A percentile compares a stretch with the other conserved stretches of the same genome.
phyloP scores from a whole-genome alignment of 805 yeast genomes.

The Wickerhamomyces canadensis region DNA sequence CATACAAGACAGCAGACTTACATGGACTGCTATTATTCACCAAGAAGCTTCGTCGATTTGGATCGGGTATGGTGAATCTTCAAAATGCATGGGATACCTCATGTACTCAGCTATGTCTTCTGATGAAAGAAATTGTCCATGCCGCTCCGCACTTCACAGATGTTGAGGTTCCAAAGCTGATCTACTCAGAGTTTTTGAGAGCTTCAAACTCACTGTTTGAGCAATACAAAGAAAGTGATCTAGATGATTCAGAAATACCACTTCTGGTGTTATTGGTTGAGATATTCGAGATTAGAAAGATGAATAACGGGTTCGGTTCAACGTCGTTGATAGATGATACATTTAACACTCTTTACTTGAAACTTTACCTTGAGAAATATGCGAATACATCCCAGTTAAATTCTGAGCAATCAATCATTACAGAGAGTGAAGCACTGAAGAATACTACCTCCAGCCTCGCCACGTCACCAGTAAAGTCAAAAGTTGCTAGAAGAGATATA shows the following conservation, averaged over 20 bases:
- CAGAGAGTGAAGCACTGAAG: no score
- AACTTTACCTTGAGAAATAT: conserved; percentile 30
- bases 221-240: conserved; percentile 23
- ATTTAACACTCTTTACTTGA: conserved; percentile 53
- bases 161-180: conserved; percentile 37
- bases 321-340: conserved; percentile 73
- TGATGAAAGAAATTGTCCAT: conserved; percentile 40
- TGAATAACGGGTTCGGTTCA: conserved; percentile 79
- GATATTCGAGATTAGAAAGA: conserved; percentile 54
- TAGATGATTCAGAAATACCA: conserved; percentile 29
- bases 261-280: conserved; percentile 42
- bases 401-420: not conserved
- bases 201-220: conserved; percentile 30
- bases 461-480: conserved; percentile 27
- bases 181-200: conserved; percentile 37
- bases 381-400: not conserved
- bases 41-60: conserved; percentile 71
- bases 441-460: not conserved
- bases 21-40: conserved; percentile 53
- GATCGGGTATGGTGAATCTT: conserved; percentile 68
- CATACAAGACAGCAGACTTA: conserved; percentile 50
- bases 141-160: conserved; percentile 49
- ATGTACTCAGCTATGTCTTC: conserved; percentile 44
- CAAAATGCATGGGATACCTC: conserved; percentile 62
- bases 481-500: conserved; percentile 45